Base-by-base conservation (phyloP, 306 rosid genomes). In the Begonia loranthoides region DNA sequence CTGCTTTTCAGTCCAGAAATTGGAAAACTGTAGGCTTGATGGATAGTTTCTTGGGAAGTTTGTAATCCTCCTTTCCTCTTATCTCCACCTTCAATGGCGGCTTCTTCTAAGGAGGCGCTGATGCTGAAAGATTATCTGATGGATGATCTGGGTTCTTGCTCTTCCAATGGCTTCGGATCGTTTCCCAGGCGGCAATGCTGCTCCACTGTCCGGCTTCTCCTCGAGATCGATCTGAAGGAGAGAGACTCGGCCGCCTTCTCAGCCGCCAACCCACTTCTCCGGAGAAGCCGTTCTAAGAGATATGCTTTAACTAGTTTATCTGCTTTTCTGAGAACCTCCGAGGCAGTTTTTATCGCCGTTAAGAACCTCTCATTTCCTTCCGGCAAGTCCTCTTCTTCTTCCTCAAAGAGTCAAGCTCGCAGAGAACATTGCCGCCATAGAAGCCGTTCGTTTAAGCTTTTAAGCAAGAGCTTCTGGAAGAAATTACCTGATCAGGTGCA, bases 81-180 rank as follows among this genome's bases (percentile, higher is more conserved):
- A 5, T 28, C 36, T 19, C 36, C 36, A 28, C 36, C 36, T 28
- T 28, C 36, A 28, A 28, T 28, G 36, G 36, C 36, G 36, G 36
- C 36, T 28, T 28, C 36, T 28, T 28, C 36, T 28, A 28, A 28
- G 36, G 36, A 11, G 41, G 64, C 68, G 17, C 34, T 75, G 54
- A 59, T 79, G 67, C 85, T 82, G 3, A 89, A 80, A 50, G 97
- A 85, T 62, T 82, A 59, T 21, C 84, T 89, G 1, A 61, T 61
- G 41, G 95, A 89, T 45, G 92, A 89, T 53, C 62, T 77, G 1
- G 65, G 94, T 36, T 89, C 95, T 5, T 76, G 80, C 59, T 82
- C 97, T 56, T 85, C 95, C 41, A 77, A 60, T 71, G 90, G 90
- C 36, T 85, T 85, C 81, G 78, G 73, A 56, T 79, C 94, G 9